Evolutionary conservation across 2,329 filamentous ascomycete species (phyloP), one percentile per base, ranked within the genome.

Genomic region (Trichoderma sp.): DNA sequence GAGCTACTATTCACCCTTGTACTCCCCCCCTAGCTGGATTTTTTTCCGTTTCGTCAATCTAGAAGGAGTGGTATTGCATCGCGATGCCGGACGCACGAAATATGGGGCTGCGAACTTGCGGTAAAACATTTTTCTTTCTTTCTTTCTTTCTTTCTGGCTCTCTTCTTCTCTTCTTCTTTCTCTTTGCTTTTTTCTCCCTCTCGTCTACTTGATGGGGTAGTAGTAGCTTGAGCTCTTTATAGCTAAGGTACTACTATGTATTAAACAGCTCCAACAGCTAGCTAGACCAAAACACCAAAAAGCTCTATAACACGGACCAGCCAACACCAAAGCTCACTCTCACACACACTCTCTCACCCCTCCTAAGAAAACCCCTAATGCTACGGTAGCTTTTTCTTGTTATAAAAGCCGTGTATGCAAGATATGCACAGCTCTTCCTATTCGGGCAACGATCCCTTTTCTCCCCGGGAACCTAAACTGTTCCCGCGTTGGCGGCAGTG

Each of bases 41-140:
- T 45, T 17, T 35, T 54, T 25, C 35, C 7, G 15, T 19, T 15
- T 39, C 34, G 34, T 35, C 29, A 34, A 53, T 27, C 59, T 53
- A n/a, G 29, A n/a, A 32, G 7, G 12, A 15, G 39, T 4, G n/a
- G 13, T 61, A 50, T 61, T 19, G 29, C 60, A 42, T 64, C 61
- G 61, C 61, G 61, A 64, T 64, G 61, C 61, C 61, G 61, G 61
- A 64, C 34, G 61, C 61, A 64, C 35, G 61, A 64, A 64, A 32
- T 32, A 64, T 56, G 61, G 61, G 61, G 15, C 60, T 54, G 27
- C 6, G 17, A 56, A 56, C 25, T 64, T 64, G 61, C 61, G 61
- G 61, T 56, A 56, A 19, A 32, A 32, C 50, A 53, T 19, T 53
- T n/a, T 32, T 32, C 25, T 25, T 10, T 34, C 27, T 37, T 35